Evolutionary conservation across 2,329 filamentous ascomycete species (phyloP).

Genomic region (Phyllosticta citriasiana): DNA sequence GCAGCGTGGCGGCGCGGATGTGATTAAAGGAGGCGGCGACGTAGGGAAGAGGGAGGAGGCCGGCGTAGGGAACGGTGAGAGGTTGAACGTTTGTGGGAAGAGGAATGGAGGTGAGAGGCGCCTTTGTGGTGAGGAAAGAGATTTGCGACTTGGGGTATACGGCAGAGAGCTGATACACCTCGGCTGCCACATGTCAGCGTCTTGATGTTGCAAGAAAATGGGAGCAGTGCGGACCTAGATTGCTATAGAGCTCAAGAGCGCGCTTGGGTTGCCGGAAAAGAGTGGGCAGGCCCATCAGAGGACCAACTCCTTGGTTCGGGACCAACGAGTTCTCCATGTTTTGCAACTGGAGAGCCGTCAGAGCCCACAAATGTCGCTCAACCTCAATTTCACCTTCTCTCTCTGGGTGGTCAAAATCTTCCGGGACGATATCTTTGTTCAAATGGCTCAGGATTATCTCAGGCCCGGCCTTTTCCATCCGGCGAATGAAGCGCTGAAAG

Average conservation of each 20-base stretch:
- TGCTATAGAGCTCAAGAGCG: slow-evolving; percentile 28
- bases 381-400: slow-evolving; percentile 41
- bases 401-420: slow-evolving; percentile 27
- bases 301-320: slow-evolving; percentile 16
- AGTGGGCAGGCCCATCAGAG: slow-evolving; percentile 14
- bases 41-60: slow-evolving; percentile 42
- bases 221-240: slow-evolving; percentile 17
- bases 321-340: slow-evolving; percentile 17
- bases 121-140: slow-evolving; percentile 25
- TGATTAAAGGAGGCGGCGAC: slow-evolving; percentile 23
- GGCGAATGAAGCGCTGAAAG: slow-evolving; percentile 44
- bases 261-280: slow-evolving; percentile 13
- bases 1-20: slow-evolving; percentile 40
- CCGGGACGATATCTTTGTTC: slow-evolving; percentile 33
- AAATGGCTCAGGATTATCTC: slow-evolving; percentile 46
- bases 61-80: slow-evolving; percentile 23
- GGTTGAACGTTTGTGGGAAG: slow-evolving; percentile 23
- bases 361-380: slow-evolving; percentile 53
- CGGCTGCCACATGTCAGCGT: slow-evolving; percentile 22
- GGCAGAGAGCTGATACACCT: slow-evolving; percentile 36
- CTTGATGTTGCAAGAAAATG: not conserved
- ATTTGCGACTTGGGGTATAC: slow-evolving; percentile 29
- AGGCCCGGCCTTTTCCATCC: slow-evolving; percentile 45
- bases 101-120: slow-evolving; percentile 22
- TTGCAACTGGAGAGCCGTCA: slow-evolving; percentile 43